phyloP scores from a whole-genome alignment of 371 early-diverging fungal species.

The Apophysomyces ossiformis region DNA sequence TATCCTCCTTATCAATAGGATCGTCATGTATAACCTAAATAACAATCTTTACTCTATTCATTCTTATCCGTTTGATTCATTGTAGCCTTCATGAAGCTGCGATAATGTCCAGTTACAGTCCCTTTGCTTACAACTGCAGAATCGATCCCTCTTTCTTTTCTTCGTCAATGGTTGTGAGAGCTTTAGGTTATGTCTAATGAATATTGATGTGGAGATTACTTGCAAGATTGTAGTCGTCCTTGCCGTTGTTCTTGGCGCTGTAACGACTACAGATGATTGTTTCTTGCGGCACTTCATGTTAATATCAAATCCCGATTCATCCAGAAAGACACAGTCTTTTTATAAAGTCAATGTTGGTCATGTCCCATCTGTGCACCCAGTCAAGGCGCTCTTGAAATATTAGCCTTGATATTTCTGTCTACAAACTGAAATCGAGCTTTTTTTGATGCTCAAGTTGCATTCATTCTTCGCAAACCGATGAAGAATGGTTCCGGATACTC shows the following conservation, averaged over 20 bases:
- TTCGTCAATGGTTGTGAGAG: slow-evolving; percentile 1
- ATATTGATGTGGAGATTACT: background rate
- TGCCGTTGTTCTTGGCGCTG: slow-evolving; percentile 2
- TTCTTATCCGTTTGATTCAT: slow-evolving; percentile 25
- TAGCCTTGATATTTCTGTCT: background rate
- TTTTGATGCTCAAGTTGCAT: background rate
- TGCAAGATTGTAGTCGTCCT: slow-evolving; percentile 7
- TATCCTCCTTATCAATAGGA: slow-evolving; percentile 20
- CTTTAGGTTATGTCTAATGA: background rate
- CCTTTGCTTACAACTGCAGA: slow-evolving; percentile 15
- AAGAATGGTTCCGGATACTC: background rate
- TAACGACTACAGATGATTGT: background rate
- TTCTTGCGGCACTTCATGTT: background rate
- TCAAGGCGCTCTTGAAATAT: background rate
- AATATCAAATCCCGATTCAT: background rate
- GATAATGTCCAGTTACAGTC: slow-evolving; percentile 29
- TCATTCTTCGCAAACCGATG: background rate
- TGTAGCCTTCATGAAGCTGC: slow-evolving; percentile 24
- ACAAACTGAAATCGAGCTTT: background rate
- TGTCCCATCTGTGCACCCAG: background rate
- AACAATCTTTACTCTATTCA: slow-evolving; percentile 22
- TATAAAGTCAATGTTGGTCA: background rate
- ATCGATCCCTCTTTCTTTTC: slow-evolving; percentile 22
- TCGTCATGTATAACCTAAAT: slow-evolving; percentile 25
- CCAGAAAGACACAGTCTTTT: background rate